A percentile compares a stretch with the other conserved stretches of the same genome.
Conservation (phyloP, 495 filamentous ascomycete genomes). For the Parmelia sp. region DNA sequence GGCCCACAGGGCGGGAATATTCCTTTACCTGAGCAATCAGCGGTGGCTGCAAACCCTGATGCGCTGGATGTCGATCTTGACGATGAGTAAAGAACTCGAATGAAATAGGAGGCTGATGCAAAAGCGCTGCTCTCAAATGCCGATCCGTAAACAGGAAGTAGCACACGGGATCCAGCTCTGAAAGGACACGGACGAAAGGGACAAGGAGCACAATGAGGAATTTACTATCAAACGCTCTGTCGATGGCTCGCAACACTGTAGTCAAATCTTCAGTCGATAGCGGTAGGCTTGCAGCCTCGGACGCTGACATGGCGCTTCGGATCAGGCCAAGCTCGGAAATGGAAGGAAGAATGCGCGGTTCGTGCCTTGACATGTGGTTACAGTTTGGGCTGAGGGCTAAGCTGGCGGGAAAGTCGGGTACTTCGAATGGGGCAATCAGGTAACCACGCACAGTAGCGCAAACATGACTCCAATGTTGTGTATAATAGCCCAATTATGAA, state of each 20-base stretch:
- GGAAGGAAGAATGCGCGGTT: neutral
- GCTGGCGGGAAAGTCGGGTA: neutral
- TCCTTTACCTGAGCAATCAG: slow-evolving; percentile 38
- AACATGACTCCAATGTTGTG: neutral
- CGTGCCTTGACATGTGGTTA: neutral
- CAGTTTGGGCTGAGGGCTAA: neutral
- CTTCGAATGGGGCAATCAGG: neutral
- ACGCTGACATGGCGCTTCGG: neutral
- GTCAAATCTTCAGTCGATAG: neutral
- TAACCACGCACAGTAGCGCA: neutral
- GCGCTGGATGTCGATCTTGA: slow-evolving; percentile 66
- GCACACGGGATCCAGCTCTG: neutral
- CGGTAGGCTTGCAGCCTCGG: neutral
- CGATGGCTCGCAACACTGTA: neutral
- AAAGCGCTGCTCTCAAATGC: neutral
- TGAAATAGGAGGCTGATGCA: neutral
- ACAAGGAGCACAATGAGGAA: neutral
- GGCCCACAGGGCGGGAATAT: slow-evolving; percentile 70
- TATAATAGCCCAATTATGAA: neutral
- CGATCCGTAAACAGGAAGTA: neutral
- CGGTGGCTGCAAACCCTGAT: slow-evolving; percentile 70
- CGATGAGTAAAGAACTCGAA: slow-evolving; percentile 30
- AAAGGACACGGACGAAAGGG: neutral
- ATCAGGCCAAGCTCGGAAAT: neutral
- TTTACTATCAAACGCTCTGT: neutral